Evolutionary conservation across 169 alveolate genomes (phyloP), one percentile per base, ranked within the genome.

Genomic region (Plasmodium reichenowi): DNA sequence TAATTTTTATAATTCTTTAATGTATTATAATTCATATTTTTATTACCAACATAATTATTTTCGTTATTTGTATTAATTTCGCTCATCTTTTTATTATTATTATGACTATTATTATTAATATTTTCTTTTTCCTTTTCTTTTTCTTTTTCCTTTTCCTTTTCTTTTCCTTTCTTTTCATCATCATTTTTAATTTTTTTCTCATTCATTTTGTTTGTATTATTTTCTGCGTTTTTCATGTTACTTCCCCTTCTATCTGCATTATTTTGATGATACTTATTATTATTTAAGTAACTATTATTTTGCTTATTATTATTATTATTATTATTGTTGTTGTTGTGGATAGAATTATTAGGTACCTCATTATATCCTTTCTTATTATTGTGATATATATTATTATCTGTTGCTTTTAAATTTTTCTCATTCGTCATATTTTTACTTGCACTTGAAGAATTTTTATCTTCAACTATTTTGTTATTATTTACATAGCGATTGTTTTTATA

Each of bases 1-100:
- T 62, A 71, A 60, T 62, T 72, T 72, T 86, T 86, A 1, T 54
- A 17, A 70, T 86, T 86, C 26, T 86, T 86, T 54, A 64, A 45
- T 20, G 47, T 72, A n/a, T 22, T 59, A 60, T 86, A 86, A 52
- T 47, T 80, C 60, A 22, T 38, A 26, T 45, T 58, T 54, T 80
- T 80, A 17, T 60, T 74, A 48, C 47, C 47, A 22, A 59, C 24
- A 1, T 29, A 13, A 26, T 38, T 66, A 38, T 66, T 66, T n/a
- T 32, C 43, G 32, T 24, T 24, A 66, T 38, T 66, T 13, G 12
- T 38, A 29, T 64, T 29, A 29, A 13, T 64, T 13, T 66, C 59
- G 22, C 26, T 58, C 24, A 24, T 72, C 6, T 52, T 32, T n/a
- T 9, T 12, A 66, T 29, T 38, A 38, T 64, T 26, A 64, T 29